Evolutionary conservation across 176 grass and related monocot species (phyloP).

Genomic region (Ananas comosus): DNA sequence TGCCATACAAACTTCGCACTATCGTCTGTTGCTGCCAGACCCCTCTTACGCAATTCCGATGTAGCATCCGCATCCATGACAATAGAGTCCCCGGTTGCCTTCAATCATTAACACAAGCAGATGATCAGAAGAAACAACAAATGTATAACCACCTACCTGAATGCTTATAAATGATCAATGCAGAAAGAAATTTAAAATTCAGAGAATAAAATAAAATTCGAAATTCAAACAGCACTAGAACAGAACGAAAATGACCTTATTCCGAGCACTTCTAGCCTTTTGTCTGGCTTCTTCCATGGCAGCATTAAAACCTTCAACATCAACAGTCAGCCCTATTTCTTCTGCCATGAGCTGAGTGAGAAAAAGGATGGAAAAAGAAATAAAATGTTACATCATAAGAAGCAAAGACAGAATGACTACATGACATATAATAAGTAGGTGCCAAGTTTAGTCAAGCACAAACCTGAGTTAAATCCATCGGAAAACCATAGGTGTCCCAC

Average conservation of each 20-base stretch:
- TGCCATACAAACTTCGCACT: conserved; percentile 62
- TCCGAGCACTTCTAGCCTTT: conserved; percentile 80
- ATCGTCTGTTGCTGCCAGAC: conserved; percentile 69
- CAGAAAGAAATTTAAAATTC: conserved; percentile 6
- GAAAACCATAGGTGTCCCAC: conserved; percentile 93
- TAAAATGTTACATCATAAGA: conserved; percentile 2
- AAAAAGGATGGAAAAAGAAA: conserved; percentile 18
- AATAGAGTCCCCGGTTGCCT: conserved; percentile 58
- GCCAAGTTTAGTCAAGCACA: conserved; percentile 5
- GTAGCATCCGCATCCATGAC: conserved; percentile 83
- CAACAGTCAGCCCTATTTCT: conserved; percentile 61
- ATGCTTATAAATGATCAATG: not conserved
- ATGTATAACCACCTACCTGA: not conserved
- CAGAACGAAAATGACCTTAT: conserved; percentile 40
- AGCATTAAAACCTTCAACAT: conserved; percentile 69
- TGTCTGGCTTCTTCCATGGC: conserved; percentile 86
- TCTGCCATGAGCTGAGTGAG: conserved; percentile 65
- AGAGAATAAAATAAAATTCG: not conserved
- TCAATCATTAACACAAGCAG: conserved; percentile 1
- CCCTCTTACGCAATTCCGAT: conserved; percentile 46
- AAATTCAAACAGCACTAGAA: not conserved
- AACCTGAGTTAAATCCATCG: conserved; percentile 96
- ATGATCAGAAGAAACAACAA: not conserved
- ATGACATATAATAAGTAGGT: not conserved
- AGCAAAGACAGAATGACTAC: conserved; percentile 8